Evolutionary conservation across 495 filamentous ascomycete genomes (phyloP).

Genomic region (Jackrogersella minutella): DNA sequence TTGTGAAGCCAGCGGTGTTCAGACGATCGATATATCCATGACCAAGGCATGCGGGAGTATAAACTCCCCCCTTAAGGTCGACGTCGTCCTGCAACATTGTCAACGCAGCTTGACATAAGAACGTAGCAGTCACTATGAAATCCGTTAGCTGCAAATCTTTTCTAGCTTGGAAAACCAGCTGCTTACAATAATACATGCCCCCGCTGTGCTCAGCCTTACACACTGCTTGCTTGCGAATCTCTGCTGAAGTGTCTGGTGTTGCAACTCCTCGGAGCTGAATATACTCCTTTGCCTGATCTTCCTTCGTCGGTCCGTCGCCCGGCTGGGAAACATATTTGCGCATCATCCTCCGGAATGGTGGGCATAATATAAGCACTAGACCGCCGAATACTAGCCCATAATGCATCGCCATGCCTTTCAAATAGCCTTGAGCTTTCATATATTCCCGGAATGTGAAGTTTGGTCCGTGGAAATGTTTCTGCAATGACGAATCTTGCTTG

Average conservation of each 20-base stretch:
- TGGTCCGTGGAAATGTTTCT: slow-evolving; percentile 67
- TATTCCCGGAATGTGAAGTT: slow-evolving; percentile 78
- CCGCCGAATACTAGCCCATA: slow-evolving; percentile 60
- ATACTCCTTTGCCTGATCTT: slow-evolving; percentile 63
- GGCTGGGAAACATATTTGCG: slow-evolving; percentile 64
- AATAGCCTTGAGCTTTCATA: slow-evolving; percentile 65
- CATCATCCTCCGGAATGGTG: slow-evolving; percentile 47
- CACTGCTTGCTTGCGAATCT: slow-evolving; percentile 58
- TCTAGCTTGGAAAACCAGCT: not conserved
- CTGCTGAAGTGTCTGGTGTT: slow-evolving; percentile 62
- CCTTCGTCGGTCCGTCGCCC: slow-evolving; percentile 70
- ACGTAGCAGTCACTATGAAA: slow-evolving; percentile 67
- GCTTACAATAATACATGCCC: slow-evolving; percentile 69
- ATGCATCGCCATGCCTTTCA: slow-evolving; percentile 66
- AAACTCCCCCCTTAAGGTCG: slow-evolving; percentile 71
- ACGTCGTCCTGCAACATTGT: slow-evolving; percentile 71
- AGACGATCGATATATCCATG: slow-evolving; percentile 78
- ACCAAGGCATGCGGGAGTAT: slow-evolving; percentile 85
- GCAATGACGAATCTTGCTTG: slow-evolving; percentile 51
- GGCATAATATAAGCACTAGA: slow-evolving; percentile 56
- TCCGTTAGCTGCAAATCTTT: slow-evolving; percentile 29
- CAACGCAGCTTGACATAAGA: slow-evolving; percentile 74
- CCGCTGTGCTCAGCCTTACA: slow-evolving; percentile 68
- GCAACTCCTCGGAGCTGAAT: slow-evolving; percentile 74
- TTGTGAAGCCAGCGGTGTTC: slow-evolving; percentile 66